These are phyloP conservation scores for Cylindrotheca closterium DNA, from an alignment of 108 stramenopile species.

Conservation along the genomic window DNA sequence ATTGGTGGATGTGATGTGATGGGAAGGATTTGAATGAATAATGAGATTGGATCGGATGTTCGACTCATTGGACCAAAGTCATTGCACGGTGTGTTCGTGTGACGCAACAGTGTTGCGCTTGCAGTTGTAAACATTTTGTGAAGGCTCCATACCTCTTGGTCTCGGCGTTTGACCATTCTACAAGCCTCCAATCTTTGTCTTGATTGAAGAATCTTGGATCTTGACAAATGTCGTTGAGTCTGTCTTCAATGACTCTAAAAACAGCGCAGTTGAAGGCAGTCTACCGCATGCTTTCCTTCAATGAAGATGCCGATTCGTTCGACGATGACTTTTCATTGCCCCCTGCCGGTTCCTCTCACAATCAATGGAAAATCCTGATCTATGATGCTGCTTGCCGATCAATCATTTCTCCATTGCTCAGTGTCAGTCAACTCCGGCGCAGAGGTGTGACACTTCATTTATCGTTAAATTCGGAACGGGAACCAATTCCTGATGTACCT, in stretches of 20 bases:
- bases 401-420: slow-evolving; percentile 94
- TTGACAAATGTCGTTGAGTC: slow-evolving; percentile 23
- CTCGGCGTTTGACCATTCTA: no score
- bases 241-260: slow-evolving; percentile 52
- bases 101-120: no score
- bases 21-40: no score
- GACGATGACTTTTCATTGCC: slow-evolving; percentile 43
- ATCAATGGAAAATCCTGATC: slow-evolving; percentile 97
- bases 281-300: slow-evolving; percentile 77
- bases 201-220: no score
- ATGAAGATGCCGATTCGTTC: slow-evolving; percentile 39
- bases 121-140: no score
- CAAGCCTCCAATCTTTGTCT: no score
- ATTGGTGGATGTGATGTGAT: no score
- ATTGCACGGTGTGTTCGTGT: no score
- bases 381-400: slow-evolving; percentile 93
- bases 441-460: slow-evolving; percentile 97
- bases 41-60: no score
- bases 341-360: slow-evolving; percentile 66
- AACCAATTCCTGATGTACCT: slow-evolving; percentile 95
- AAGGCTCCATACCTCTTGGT: no score
- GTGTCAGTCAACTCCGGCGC: slow-evolving; percentile 90
- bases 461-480: slow-evolving; percentile 86
- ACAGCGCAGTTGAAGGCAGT: slow-evolving; percentile 74
- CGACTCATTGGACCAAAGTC: no score